A percentile compares a stretch with the other conserved stretches of the same genome.
These are phyloP conservation scores for Cichorium intybus DNA, from an alignment of 140 eudicot genomes.

Conservation along the genomic window DNA sequence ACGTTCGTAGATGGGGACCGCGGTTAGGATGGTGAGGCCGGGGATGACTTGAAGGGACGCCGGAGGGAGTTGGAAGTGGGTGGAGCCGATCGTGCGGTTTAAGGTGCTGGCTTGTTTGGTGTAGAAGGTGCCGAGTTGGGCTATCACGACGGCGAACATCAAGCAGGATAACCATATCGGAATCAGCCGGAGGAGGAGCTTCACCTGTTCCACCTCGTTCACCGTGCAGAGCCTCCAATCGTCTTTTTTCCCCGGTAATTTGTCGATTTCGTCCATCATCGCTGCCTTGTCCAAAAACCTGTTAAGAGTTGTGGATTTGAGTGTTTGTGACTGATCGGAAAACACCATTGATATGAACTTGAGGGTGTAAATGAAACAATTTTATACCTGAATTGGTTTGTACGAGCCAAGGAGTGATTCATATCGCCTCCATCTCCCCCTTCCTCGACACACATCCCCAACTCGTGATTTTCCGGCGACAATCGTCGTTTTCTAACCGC, in stretches of 20 bases:
- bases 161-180: conserved; percentile 73
- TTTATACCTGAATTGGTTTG: conserved; percentile 53
- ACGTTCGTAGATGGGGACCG: conserved; percentile 49
- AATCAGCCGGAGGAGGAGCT: conserved; percentile 53
- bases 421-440: not conserved
- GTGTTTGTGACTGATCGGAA: not conserved
- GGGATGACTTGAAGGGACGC: conserved; percentile 60
- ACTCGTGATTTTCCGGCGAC: not conserved
- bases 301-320: not conserved
- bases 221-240: conserved; percentile 70
- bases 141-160: conserved; percentile 44
- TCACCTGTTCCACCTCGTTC: conserved; percentile 72
- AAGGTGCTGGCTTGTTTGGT: conserved; percentile 66
- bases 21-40: conserved; percentile 51
- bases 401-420: conserved; percentile 36
- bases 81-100: conserved; percentile 23
- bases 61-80: conserved; percentile 38
- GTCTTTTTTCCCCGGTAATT: conserved; percentile 26
- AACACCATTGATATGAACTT: not conserved
- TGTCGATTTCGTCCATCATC: conserved; percentile 49
- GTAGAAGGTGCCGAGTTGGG: conserved; percentile 65
- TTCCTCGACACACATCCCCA: conserved; percentile 14
- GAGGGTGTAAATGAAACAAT: not conserved
- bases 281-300: conserved; percentile 81
- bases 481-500: conserved; percentile 48